Percentiles rank a stretch among this genome's conserved stretches.
phyloP scores from a whole-genome alignment of 1,284 basidiomycete genomes.

The Cryptococcus sp. region DNA sequence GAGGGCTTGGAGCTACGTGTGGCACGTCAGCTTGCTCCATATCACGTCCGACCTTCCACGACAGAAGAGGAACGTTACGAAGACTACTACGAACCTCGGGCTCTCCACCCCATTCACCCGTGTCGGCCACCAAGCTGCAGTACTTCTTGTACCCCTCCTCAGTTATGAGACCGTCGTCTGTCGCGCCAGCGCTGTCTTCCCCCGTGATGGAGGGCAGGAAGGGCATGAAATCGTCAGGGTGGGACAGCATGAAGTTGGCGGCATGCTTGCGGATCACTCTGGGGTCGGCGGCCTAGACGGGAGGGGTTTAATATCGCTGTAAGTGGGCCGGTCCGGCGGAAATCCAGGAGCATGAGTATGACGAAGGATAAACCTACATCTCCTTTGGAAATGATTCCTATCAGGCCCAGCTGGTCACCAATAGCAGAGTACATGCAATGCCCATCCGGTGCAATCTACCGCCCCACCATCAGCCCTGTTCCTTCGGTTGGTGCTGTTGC shows the following conservation, averaged over 20 bases:
- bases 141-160: slow-evolving; percentile 69
- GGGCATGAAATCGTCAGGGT: slow-evolving; percentile 88
- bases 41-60: background rate
- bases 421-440: slow-evolving; percentile 93
- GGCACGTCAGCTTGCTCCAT: background rate
- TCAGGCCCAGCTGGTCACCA: slow-evolving; percentile 64
- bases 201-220: slow-evolving; percentile 78
- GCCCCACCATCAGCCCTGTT: background rate
- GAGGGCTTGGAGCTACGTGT: slow-evolving; percentile 73
- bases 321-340: background rate
- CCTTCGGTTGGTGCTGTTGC: too few relatives aligned
- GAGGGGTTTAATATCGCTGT: background rate
- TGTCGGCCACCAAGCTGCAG: slow-evolving; percentile 73
- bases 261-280: slow-evolving; percentile 63
- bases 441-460: slow-evolving; percentile 84
- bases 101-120: slow-evolving; percentile 93
- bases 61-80: background rate
- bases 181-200: slow-evolving; percentile 69
- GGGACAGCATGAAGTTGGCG: slow-evolving; percentile 74
- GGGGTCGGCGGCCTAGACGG: slow-evolving; percentile 30
- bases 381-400: slow-evolving; percentile 36
- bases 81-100: slow-evolving; percentile 62
- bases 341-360: background rate
- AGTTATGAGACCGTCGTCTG: slow-evolving; percentile 69
- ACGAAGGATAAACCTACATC: slow-evolving; percentile 24